These are phyloP conservation scores for Hypoxylon sp. DNA, from an alignment of 2,329 filamentous ascomycete species.

Conservation along the genomic window DNA sequence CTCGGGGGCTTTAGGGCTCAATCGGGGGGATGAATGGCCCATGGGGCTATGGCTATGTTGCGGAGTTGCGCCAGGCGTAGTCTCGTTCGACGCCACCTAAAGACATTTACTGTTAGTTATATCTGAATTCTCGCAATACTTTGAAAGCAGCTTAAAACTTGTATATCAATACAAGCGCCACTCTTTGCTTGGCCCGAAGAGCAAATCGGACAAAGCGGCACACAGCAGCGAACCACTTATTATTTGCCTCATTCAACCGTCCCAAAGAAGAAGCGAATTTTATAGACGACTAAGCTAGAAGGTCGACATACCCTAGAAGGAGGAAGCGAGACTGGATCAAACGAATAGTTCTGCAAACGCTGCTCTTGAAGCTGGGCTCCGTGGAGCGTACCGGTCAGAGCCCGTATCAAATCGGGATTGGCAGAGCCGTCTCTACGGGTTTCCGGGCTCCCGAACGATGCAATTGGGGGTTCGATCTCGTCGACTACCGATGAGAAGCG, in stretches of 20 bases:
- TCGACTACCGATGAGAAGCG: conserved; percentile 79
- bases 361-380: conserved; percentile 82
- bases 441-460: conserved; percentile 44
- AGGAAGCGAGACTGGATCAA: conserved; percentile 91
- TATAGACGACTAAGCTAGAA: conserved; percentile 37
- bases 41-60: conserved; percentile 75
- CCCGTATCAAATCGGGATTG: conserved; percentile 74
- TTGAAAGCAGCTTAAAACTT: conserved; percentile 4
- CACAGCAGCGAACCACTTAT: conserved; percentile 17
- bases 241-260: conserved; percentile 8
- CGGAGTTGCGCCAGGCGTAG: conserved; percentile 71
- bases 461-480: conserved; percentile 71
- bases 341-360: conserved; percentile 87
- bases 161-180: conserved; percentile 3
- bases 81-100: conserved; percentile 73
- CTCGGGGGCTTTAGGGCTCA: conserved; percentile 75
- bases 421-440: conserved; percentile 55
- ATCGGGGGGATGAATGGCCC: conserved; percentile 73
- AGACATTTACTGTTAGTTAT: conserved; percentile 40
- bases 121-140: conserved; percentile 3
- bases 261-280: conserved; percentile 5
- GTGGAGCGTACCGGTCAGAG: conserved; percentile 79
- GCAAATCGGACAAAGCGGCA: conserved; percentile 20
- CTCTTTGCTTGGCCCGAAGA: conserved; percentile 4
- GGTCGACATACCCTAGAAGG: conserved; percentile 78